Conservation (phyloP, 345 rosid species). For the Draba incana region DNA sequence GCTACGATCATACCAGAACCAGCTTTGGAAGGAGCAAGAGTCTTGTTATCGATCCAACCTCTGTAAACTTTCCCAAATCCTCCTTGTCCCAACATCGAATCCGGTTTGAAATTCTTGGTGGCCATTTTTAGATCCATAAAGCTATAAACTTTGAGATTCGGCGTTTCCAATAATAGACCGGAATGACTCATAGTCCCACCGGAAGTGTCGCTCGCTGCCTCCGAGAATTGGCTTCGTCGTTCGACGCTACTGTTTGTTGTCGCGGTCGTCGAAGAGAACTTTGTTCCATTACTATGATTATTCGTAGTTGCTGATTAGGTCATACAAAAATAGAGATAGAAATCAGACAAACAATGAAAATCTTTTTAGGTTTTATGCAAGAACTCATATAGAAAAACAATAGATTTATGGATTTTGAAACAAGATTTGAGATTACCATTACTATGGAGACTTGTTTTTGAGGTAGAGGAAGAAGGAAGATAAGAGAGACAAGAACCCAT, state of each 20-base stretch:
- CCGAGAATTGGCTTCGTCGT: constrained; percentile 52
- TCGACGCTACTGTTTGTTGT: constrained; percentile 46
- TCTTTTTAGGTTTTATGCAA: neutral
- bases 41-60: constrained; percentile 78
- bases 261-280: constrained; percentile 36
- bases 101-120: constrained; percentile 63
- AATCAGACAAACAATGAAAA: neutral
- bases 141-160: constrained; percentile 56
- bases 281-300: constrained; percentile 43
- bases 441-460: constrained; percentile 19
- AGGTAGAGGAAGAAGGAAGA: neutral
- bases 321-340: constrained; percentile 4
- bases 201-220: constrained; percentile 46
- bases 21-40: constrained; percentile 57
- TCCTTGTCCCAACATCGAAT: constrained; percentile 76
- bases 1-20: constrained; percentile 73
- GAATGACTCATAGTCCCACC: constrained; percentile 32
- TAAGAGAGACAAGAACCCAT: constrained; percentile 33
- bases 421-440: constrained; percentile 21
- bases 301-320: constrained; percentile 23
- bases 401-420: constrained; percentile 13
- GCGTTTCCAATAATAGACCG: constrained; percentile 39
- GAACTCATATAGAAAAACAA: neutral
- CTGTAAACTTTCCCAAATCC: constrained; percentile 82
- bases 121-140: constrained; percentile 66